These are phyloP conservation scores for Sugiyamaella qingdaonensis DNA, from an alignment of 805 yeast species.

Conservation along the genomic window DNA sequence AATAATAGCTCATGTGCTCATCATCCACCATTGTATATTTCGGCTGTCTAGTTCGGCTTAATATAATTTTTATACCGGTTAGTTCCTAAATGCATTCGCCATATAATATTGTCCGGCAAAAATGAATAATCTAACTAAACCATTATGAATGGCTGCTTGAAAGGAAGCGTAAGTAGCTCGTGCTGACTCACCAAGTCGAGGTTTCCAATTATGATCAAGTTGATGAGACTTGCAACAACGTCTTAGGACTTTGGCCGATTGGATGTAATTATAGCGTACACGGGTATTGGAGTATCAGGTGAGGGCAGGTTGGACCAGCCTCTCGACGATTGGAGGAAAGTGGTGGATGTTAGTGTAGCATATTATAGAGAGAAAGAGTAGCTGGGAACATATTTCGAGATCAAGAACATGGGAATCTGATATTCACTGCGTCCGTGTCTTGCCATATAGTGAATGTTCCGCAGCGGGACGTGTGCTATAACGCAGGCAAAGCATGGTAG, in stretches of 20 bases:
- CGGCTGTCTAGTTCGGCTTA: too few relatives aligned
- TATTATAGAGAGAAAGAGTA: slow-evolving; percentile 56
- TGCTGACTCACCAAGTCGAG: not conserved
- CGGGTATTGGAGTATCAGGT: not conserved
- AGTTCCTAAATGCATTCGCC: too few relatives aligned
- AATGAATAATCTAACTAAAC: too few relatives aligned
- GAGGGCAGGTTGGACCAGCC: not conserved
- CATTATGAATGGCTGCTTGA: too few relatives aligned
- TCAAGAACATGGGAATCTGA: slow-evolving; percentile 41
- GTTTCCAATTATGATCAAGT: not conserved
- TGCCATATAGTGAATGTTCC: slow-evolving; percentile 64
- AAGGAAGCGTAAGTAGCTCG: too few relatives aligned
- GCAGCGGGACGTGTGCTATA: slow-evolving; percentile 62
- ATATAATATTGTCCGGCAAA: too few relatives aligned
- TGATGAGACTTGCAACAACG: slow-evolving; percentile 14
- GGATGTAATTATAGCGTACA: not conserved
- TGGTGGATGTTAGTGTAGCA: slow-evolving; percentile 37
- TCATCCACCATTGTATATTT: too few relatives aligned
- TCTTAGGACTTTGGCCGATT: not conserved
- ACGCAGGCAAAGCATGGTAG: slow-evolving; percentile 61
- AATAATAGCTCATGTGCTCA: too few relatives aligned
- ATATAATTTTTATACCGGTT: too few relatives aligned
- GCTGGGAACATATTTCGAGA: slow-evolving; percentile 54
- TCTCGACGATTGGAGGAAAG: not conserved
- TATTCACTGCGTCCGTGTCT: slow-evolving; percentile 61